Evolutionary conservation across 1,139 yeast genomes (phyloP).

Genomic region (Debaryomyces subglobosus): DNA sequence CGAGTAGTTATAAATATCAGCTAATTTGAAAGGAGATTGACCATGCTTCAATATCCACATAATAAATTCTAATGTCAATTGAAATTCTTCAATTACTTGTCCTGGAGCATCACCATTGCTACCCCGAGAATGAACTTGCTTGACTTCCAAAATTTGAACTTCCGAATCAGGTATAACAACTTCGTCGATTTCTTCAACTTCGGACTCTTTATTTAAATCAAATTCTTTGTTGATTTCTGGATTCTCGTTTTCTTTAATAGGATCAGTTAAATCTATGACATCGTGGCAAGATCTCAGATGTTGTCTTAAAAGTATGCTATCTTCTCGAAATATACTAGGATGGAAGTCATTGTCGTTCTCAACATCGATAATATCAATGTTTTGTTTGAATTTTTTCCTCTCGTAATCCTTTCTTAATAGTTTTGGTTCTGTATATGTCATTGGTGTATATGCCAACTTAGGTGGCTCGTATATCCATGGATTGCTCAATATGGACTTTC

Average conservation of each 20-base stretch:
- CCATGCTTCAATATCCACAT: slow-evolving; percentile 30
- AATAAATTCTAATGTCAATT: slow-evolving; percentile 31
- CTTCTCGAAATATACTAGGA: slow-evolving; percentile 1
- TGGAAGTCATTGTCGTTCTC: background rate
- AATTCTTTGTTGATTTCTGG: background rate
- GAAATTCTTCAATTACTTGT: slow-evolving; percentile 27
- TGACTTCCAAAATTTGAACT: slow-evolving; percentile 19
- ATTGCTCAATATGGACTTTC: slow-evolving; percentile 19
- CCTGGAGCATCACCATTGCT: slow-evolving; percentile 11
- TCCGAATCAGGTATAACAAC: slow-evolving; percentile 4
- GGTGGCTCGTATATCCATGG: slow-evolving; percentile 31
- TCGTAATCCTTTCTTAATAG: background rate
- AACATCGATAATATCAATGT: background rate
- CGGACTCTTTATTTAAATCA: background rate
- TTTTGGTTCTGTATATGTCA: background rate
- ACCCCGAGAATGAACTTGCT: slow-evolving; percentile 6
- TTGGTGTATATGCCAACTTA: background rate
- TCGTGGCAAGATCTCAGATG: background rate
- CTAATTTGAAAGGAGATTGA: slow-evolving; percentile 25
- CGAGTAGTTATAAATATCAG: slow-evolving; percentile 28
- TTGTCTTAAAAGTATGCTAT: slow-evolving; percentile 1
- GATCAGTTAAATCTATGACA: slow-evolving; percentile 1
- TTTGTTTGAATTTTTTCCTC: slow-evolving; percentile 1
- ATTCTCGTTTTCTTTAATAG: slow-evolving; percentile 9
- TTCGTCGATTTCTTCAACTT: background rate